These are phyloP conservation scores for Lactifluus echinatus DNA, from an alignment of 768 basidiomycete genomes.

Conservation along the genomic window DNA sequence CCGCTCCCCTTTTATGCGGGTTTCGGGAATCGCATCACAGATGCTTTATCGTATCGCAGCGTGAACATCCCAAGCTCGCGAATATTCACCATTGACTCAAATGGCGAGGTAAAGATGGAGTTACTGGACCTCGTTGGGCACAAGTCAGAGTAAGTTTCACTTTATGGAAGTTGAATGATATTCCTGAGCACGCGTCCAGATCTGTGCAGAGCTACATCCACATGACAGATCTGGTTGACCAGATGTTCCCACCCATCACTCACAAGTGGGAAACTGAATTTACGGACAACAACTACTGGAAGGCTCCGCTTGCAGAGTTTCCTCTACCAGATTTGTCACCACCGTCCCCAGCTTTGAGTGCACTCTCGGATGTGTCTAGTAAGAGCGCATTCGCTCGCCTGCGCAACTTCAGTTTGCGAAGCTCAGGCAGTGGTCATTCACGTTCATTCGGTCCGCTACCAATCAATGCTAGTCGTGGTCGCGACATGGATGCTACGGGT, in stretches of 20 bases:
- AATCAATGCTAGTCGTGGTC: slow-evolving; percentile 17
- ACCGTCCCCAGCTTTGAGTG: slow-evolving; percentile 89
- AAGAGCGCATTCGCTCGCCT: slow-evolving; percentile 66
- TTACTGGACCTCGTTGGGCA: slow-evolving; percentile 93
- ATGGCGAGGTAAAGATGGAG: slow-evolving; percentile 95
- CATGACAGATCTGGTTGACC: slow-evolving; percentile 99
- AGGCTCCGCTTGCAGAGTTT: slow-evolving; percentile 67
- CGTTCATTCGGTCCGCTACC: slow-evolving; percentile 27
- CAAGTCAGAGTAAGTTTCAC: slow-evolving; percentile 88
- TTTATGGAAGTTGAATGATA: neutral
- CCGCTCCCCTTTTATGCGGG: slow-evolving; percentile 90
- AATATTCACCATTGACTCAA: slow-evolving; percentile 95
- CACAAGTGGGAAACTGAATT: slow-evolving; percentile 83
- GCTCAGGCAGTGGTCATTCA: slow-evolving; percentile 30
- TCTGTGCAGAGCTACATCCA: slow-evolving; percentile 70
- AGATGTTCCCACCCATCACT: slow-evolving; percentile 97
- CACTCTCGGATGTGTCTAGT: slow-evolving; percentile 80
- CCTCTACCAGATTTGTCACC: slow-evolving; percentile 73
- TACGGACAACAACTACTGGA: slow-evolving; percentile 98
- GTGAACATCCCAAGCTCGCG: slow-evolving; percentile 90
- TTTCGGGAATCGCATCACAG: slow-evolving; percentile 97
- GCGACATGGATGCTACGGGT: slow-evolving; percentile 11
- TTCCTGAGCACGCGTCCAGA: neutral
- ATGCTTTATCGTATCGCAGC: slow-evolving; percentile 94
- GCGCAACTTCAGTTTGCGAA: slow-evolving; percentile 66